Percentiles rank a stretch among this genome's conserved stretches.
phyloP scores from a whole-genome alignment of 2,329 filamentous ascomycete genomes.

The Colletotrichum tropicicola region DNA sequence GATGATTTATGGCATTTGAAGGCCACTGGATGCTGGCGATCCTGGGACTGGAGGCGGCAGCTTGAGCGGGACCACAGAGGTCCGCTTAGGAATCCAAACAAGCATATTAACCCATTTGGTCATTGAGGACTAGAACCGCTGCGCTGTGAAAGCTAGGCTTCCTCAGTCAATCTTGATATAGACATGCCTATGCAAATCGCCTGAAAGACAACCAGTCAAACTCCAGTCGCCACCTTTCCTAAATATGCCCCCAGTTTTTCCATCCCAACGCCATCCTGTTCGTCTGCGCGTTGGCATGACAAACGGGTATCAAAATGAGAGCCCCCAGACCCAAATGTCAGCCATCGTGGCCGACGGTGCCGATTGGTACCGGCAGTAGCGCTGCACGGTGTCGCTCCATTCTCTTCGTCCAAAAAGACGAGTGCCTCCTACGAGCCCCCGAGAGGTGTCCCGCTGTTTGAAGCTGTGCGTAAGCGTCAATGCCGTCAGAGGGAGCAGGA shows the following conservation, averaged over 20 bases:
- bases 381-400: neutral
- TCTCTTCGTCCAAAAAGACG: neutral
- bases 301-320: slow-evolving; percentile 1
- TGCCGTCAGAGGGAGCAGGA: slow-evolving; percentile 10
- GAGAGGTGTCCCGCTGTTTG: neutral
- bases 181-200: slow-evolving; percentile 21
- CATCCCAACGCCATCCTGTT: slow-evolving; percentile 19
- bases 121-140: too few species aligned
- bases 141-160: neutral
- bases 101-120: too few species aligned
- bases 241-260: slow-evolving; percentile 15
- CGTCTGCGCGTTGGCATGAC: neutral
- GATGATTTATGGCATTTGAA: too few species aligned
- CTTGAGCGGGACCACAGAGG: too few species aligned
- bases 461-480: slow-evolving; percentile 27
- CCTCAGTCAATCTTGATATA: neutral
- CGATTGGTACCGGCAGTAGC: neutral
- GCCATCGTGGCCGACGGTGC: neutral
- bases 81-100: too few species aligned
- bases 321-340: slow-evolving; percentile 23
- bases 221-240: slow-evolving; percentile 25
- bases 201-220: neutral
- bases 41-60: too few species aligned
- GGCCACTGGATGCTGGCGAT: too few species aligned
- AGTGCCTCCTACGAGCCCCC: slow-evolving; percentile 1